Evolutionary conservation across 805 yeast species (phyloP).

Genomic region (Candida nitratophila): DNA sequence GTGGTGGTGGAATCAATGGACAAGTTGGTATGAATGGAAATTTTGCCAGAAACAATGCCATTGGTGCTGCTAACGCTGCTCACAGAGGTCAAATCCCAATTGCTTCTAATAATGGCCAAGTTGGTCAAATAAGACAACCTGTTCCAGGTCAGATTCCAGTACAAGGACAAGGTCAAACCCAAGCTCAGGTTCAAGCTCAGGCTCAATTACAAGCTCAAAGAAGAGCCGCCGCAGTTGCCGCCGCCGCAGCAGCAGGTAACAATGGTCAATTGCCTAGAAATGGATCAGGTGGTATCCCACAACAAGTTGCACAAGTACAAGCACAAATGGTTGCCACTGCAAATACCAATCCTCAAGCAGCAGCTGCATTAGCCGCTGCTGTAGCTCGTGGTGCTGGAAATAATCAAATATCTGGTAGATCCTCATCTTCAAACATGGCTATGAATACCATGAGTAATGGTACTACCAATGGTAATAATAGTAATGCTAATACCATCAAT

Average conservation of each 20-base stretch:
- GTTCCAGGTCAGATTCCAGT: slow-evolving; percentile 2
- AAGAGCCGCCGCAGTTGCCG: slow-evolving; percentile 7
- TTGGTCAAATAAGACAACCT: background rate
- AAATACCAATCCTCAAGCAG: background rate
- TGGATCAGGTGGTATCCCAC: background rate
- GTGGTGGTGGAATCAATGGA: slow-evolving; percentile 10
- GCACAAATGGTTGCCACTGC: background rate
- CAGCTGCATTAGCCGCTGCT: background rate
- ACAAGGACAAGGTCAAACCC: slow-evolving; percentile 7
- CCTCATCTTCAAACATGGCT: background rate
- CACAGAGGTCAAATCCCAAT: background rate
- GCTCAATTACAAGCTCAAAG: slow-evolving; percentile 5
- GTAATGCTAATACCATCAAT: background rate
- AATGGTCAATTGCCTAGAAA: background rate
- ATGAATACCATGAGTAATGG: background rate
- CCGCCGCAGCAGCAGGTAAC: background rate
- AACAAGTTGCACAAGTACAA: background rate
- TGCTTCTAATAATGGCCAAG: background rate
- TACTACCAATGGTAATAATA: background rate
- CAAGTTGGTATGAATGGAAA: too few species aligned
- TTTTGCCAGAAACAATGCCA: slow-evolving; percentile 15
- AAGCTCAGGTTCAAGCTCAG: slow-evolving; percentile 6
- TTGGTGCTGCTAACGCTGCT: slow-evolving; percentile 6
- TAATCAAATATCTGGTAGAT: background rate
- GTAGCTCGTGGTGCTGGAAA: background rate